Conservation (phyloP, 345 rosid genomes). For the Bruguiera sexangula region DNA sequence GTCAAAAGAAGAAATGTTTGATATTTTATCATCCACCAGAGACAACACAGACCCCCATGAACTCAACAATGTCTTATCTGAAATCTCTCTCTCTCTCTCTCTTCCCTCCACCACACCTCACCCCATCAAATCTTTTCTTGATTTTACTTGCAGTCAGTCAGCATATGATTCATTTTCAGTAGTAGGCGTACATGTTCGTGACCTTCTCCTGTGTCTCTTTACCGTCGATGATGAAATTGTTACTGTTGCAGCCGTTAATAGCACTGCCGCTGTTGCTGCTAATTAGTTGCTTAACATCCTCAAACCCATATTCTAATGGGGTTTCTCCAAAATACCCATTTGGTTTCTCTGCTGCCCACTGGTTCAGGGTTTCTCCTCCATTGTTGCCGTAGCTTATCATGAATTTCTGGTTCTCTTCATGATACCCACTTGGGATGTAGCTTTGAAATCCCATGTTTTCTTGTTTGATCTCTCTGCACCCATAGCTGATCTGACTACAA, state of each 20-base stretch:
- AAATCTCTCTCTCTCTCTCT: conserved; percentile 16
- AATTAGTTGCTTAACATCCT: conserved; percentile 66
- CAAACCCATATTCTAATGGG: conserved; percentile 37
- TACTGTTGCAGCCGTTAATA: conserved; percentile 16
- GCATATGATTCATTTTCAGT: conserved; percentile 17
- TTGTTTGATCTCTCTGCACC: conserved; percentile 46
- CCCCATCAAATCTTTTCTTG: conserved; percentile 69
- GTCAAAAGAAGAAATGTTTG: conserved; percentile 42
- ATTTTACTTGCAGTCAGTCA: conserved; percentile 51
- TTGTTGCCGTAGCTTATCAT: conserved; percentile 28
- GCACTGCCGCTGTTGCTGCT: conserved; percentile 22
- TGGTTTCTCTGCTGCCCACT: conserved; percentile 35
- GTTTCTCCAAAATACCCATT: conserved; percentile 39
- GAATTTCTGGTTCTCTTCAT: conserved; percentile 37
- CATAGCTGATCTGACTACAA: conserved; percentile 44
- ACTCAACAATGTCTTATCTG: conserved; percentile 26
- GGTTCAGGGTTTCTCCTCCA: conserved; percentile 22
- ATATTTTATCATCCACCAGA: conserved; percentile 3
- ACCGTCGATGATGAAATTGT: conserved; percentile 42
- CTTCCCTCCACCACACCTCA: conserved; percentile 37
- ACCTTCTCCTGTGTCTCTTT: conserved; percentile 55
- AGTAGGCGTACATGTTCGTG: conserved; percentile 45
- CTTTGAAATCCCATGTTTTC: conserved; percentile 43
- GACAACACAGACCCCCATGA: conserved; percentile 34
- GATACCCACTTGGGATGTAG: conserved; percentile 24